Base-by-base conservation (phyloP, 2,329 filamentous ascomycete genomes). In the Xylogone sp. region DNA sequence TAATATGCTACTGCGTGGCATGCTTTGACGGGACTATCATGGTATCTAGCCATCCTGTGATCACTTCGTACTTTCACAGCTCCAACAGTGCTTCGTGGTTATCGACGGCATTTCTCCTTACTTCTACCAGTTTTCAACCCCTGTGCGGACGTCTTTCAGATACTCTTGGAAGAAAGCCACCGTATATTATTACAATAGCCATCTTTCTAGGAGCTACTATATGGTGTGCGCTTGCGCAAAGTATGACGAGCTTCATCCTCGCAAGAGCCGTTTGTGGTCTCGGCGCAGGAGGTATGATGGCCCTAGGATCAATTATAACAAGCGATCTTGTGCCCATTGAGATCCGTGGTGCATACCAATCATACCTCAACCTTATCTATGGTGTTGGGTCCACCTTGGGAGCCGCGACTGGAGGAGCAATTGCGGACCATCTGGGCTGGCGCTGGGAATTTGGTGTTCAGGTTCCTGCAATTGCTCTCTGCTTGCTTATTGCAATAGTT, bases 81-180 rank as follows among this genome's bases (percentile, higher is more conserved):
- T 88, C 87, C 27, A 90, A 93, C 66, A 83, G 83, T 45, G 89
- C 89, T 2, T 90, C 88, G 2, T 94, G 89, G 89, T 75, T 93
- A 3, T 90, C 87, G 1, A 93, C 88, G 0, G 82, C 87, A 0
- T 93, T 91, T 57, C 69, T 93, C 31, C 75, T 94, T 34, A 90
- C 88, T 0, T 88, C 83, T 3, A 91, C 88, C 1, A 82, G 85
- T 21, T 86, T 90, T 52, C 86, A 91, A 68, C 88, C 89, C 0
- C 71, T 93, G 1, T 81, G 89, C 56, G 88, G 87, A 2, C 79
- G 88, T 2, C 66, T 91, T 1, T 90, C 87, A 1, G 88, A 93
- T 68, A 83, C 85, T 0, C 70, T 91, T 53, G 88, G 88, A 10
- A 75, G 88, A 43, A 87, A 84, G 53, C 71, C 75, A 18, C 76